These are phyloP conservation scores for Fusarium protoensiforme DNA, from an alignment of 2,329 filamentous ascomycete species.

Conservation along the genomic window DNA sequence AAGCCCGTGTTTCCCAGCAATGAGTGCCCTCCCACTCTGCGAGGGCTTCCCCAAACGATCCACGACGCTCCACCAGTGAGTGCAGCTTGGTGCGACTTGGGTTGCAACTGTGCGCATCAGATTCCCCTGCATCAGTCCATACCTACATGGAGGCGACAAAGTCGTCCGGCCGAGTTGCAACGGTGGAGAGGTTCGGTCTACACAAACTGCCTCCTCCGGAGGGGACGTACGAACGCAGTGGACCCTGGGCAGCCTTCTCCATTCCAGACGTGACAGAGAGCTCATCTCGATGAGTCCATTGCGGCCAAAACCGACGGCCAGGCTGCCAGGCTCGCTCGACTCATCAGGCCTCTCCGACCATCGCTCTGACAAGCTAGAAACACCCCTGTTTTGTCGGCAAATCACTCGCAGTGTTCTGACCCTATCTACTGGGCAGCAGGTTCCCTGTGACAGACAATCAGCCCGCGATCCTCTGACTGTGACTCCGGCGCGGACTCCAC, in stretches of 20 bases:
- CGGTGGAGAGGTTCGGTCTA: background rate
- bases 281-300: constrained; percentile 19
- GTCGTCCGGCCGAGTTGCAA: background rate
- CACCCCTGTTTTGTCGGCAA: constrained; percentile 8
- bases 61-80: constrained; percentile 12
- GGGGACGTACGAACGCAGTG: constrained; percentile 11
- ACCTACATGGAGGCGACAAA: constrained; percentile 6
- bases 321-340: constrained; percentile 8
- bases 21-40: constrained; percentile 6
- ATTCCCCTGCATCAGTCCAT: constrained; percentile 30
- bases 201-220: background rate
- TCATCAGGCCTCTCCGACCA: constrained; percentile 9
- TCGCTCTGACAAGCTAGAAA: constrained; percentile 7
- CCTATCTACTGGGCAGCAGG: background rate
- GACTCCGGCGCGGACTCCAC: constrained; percentile 22
- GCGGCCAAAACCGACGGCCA: constrained; percentile 9
- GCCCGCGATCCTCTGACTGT: constrained; percentile 9
- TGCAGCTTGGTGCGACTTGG: constrained; percentile 16
- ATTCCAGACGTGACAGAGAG: background rate
- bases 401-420: background rate
- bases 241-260: background rate
- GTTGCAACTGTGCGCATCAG: constrained; percentile 16
- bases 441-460: background rate
- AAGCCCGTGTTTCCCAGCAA: background rate
- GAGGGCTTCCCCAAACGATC: constrained; percentile 16